A percentile compares a stretch with the other conserved stretches of the same genome.
Conservation (phyloP, 768 basidiomycete species). For the Xerocomellus amylosporus region DNA sequence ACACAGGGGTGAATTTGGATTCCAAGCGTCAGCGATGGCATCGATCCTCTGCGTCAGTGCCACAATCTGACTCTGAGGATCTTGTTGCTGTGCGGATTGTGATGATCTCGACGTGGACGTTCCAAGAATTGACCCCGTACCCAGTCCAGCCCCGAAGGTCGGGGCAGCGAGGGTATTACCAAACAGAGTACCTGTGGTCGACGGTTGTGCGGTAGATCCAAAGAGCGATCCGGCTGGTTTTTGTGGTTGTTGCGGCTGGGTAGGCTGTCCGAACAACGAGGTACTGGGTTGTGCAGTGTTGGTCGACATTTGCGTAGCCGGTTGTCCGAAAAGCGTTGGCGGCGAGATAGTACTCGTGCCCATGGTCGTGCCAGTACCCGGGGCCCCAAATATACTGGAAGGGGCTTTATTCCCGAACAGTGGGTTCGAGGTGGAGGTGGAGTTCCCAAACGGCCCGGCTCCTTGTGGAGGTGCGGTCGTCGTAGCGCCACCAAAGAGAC, state of each 20-base stretch:
- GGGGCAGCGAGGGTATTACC: constrained; percentile 34
- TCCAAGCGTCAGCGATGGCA: constrained; percentile 67
- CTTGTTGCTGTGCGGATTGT: constrained; percentile 49
- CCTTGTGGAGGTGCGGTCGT: constrained; percentile 18
- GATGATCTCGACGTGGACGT: constrained; percentile 33
- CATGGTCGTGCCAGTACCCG: constrained; percentile 18
- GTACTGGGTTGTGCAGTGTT: constrained; percentile 14
- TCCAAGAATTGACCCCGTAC: constrained; percentile 28
- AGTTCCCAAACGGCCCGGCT: constrained; percentile 29
- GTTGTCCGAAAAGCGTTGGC: constrained; percentile 34
- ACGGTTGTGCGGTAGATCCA: constrained; percentile 28
- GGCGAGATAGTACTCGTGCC: constrained; percentile 16
- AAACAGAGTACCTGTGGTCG: constrained; percentile 35
- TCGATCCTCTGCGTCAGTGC: constrained; percentile 60
- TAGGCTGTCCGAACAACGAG: constrained; percentile 22
- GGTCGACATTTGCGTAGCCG: constrained; percentile 13
- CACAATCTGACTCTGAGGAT: constrained; percentile 57
- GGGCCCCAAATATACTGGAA: constrained; percentile 29
- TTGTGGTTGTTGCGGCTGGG: constrained; percentile 21
- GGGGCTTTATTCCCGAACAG: constrained; percentile 38
- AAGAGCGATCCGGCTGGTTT: constrained; percentile 29
- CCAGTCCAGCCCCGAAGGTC: constrained; percentile 28
- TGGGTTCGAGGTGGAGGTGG: constrained; percentile 27
- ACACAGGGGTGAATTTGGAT: constrained; percentile 62
- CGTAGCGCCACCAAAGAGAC: constrained; percentile 28